phyloP scores from a whole-genome alignment of 805 yeast species.

The Candida jianshihensis region DNA sequence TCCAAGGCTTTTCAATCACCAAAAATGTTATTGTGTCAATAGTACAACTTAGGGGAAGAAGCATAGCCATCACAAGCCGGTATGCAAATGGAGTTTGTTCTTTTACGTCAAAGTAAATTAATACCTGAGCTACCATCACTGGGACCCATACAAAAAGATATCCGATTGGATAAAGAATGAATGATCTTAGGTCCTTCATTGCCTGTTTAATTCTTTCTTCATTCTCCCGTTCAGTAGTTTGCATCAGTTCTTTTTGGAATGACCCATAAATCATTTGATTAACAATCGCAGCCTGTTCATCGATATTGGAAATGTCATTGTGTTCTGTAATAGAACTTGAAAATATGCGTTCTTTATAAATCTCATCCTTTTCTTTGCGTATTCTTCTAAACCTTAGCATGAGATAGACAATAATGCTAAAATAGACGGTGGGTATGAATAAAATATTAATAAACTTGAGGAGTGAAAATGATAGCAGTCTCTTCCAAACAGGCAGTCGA shows the following conservation, averaged over 20 bases:
- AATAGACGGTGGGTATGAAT: constrained; percentile 11
- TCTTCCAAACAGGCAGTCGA: constrained; percentile 13
- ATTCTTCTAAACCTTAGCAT: constrained; percentile 6
- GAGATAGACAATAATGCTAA: constrained; percentile 12
- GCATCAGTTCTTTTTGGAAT: constrained; percentile 16
- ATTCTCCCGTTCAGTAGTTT: constrained; percentile 5
- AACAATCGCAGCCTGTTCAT: background rate
- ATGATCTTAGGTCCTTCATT: constrained; percentile 15
- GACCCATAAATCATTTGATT: constrained; percentile 1
- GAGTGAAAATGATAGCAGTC: constrained; percentile 12
- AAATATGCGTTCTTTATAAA: constrained; percentile 5
- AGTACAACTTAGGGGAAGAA: constrained; percentile 73
- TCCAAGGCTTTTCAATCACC: constrained; percentile 76
- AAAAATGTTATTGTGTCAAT: constrained; percentile 72
- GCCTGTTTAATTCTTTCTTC: constrained; percentile 7
- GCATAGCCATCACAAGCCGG: constrained; percentile 43
- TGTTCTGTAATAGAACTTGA: too few relatives aligned
- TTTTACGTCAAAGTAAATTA: constrained; percentile 2
- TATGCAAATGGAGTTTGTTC: constrained; percentile 6
- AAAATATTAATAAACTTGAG: constrained; percentile 13
- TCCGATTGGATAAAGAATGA: constrained; percentile 18
- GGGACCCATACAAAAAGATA: constrained; percentile 16
- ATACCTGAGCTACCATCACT: constrained; percentile 11
- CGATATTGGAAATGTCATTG: background rate
- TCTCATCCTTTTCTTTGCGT: constrained; percentile 6